Percentiles rank a stretch among this genome's conserved stretches.
These are phyloP conservation scores for Gyrodon lividus DNA, from an alignment of 768 basidiomycete genomes.

Conservation along the genomic window DNA sequence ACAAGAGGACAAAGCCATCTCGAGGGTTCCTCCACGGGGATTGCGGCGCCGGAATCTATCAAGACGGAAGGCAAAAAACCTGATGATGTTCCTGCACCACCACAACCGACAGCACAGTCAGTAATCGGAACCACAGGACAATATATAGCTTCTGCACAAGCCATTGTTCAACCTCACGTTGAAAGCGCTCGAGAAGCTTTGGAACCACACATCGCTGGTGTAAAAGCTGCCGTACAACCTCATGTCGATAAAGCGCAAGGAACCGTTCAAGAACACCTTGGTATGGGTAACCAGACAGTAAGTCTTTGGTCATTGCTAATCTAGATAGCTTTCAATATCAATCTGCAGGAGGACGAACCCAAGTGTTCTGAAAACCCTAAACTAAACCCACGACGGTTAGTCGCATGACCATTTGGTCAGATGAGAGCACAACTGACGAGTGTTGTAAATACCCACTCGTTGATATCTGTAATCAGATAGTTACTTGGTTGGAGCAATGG, in stretches of 20 bases:
- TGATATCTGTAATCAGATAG: too few relatives aligned
- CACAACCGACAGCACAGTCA: conserved; percentile 30
- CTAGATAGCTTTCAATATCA: too few relatives aligned
- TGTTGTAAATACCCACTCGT: too few relatives aligned
- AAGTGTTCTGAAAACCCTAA: too few relatives aligned
- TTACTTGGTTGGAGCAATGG: too few relatives aligned
- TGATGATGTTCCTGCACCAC: conserved; percentile 30
- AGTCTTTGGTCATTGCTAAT: too few relatives aligned
- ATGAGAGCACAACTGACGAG: too few relatives aligned
- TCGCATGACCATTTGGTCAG: too few relatives aligned
- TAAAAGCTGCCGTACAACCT: conserved; percentile 28
- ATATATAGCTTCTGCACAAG: conserved; percentile 23
- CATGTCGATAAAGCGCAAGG: conserved; percentile 29
- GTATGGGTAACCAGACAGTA: too few relatives aligned
- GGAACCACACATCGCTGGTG: conserved; percentile 31
- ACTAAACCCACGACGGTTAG: too few relatives aligned
- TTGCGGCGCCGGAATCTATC: conserved; percentile 32
- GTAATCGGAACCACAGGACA: conserved; percentile 33
- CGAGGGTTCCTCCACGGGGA: conserved; percentile 17
- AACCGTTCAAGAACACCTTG: conserved; percentile 17
- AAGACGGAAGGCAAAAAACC: conserved; percentile 27
- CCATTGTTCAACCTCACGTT: conserved; percentile 27
- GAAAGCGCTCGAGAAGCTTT: conserved; percentile 21
- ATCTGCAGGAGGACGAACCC: too few relatives aligned
- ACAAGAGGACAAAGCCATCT: conserved; percentile 12